A percentile compares a stretch with the other conserved stretches of the same genome.
Evolutionary conservation across 2,329 filamentous ascomycete genomes (phyloP).

Genomic region (Pseudogymnoascus sp.): DNA sequence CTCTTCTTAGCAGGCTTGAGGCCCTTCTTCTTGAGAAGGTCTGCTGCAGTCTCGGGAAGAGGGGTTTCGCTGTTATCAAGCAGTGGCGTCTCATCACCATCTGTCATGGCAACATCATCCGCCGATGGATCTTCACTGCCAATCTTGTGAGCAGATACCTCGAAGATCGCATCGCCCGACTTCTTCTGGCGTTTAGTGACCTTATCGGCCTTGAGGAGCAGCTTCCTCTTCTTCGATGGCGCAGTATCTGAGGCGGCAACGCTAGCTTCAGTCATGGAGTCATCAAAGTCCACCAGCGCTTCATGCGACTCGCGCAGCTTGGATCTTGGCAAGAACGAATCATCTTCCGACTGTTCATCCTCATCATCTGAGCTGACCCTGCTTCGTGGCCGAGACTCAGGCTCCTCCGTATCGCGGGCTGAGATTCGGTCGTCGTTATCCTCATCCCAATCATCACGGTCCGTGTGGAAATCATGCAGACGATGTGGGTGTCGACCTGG

Average conservation of each 20-base stretch:
- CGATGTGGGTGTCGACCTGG: conserved; percentile 47
- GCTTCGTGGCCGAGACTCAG: conserved; percentile 73
- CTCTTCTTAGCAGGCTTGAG: conserved; percentile 52
- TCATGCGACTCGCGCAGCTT: conserved; percentile 7
- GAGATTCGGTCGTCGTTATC: conserved; percentile 59
- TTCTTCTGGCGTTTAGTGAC: conserved; percentile 76
- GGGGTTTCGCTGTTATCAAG: conserved; percentile 40
- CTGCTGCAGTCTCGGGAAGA: conserved; percentile 26
- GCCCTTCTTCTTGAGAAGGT: conserved; percentile 50
- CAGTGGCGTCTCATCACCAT: conserved; percentile 41
- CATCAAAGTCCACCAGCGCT: conserved; percentile 33
- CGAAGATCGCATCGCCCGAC: conserved; percentile 69
- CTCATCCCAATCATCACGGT: conserved; percentile 80
- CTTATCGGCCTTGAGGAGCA: conserved; percentile 59
- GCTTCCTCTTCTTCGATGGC: conserved; percentile 62
- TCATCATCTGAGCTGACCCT: conserved; percentile 58
- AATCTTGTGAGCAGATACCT: conserved; percentile 48
- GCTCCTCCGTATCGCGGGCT: conserved; percentile 73
- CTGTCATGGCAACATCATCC: conserved; percentile 39
- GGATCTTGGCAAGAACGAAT: conserved; percentile 19
- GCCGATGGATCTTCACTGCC: conserved; percentile 40
- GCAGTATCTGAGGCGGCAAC: conserved; percentile 53
- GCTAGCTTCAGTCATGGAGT: conserved; percentile 65
- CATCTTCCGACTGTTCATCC: conserved; percentile 26
- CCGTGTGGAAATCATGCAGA: conserved; percentile 63